Percentiles rank a stretch among this genome's conserved stretches.
Conservation (phyloP, 192 early-diverging fungal genomes). For the Gryganskiella cystojenkinii region DNA sequence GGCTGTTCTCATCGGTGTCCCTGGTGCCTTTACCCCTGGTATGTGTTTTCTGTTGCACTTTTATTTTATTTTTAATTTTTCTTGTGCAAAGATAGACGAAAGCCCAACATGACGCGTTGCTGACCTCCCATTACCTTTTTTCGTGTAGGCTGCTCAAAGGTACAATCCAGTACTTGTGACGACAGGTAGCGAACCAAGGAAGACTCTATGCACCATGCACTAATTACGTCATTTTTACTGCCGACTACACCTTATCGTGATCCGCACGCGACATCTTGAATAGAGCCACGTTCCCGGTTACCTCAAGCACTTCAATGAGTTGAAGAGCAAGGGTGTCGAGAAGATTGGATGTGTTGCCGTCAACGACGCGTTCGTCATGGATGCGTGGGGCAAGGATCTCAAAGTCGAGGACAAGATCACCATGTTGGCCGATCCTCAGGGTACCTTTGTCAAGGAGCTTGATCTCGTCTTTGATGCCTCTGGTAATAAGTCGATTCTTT, state of each 20-base stretch:
- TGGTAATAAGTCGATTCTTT: constrained; percentile 23
- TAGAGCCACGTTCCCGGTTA: constrained; percentile 65
- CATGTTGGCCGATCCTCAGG: constrained; percentile 65
- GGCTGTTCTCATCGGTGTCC: constrained; percentile 56
- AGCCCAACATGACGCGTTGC: too few species aligned
- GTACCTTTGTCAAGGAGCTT: constrained; percentile 61
- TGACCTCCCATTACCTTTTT: neutral
- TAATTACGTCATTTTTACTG: too few species aligned
- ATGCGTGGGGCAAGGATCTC: constrained; percentile 60
- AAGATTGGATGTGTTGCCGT: constrained; percentile 58
- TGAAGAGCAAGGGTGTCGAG: constrained; percentile 65
- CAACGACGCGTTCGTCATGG: constrained; percentile 66
- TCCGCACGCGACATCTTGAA: too few species aligned
- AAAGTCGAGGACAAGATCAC: constrained; percentile 57
- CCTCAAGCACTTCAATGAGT: constrained; percentile 53
- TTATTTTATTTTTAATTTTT: neutral
- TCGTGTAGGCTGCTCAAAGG: constrained; percentile 35
- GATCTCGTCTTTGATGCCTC: constrained; percentile 68
- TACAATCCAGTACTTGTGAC: neutral
- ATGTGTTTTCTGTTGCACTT: neutral
- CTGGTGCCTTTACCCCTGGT: constrained; percentile 55
- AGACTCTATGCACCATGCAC: too few species aligned
- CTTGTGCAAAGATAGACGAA: too few species aligned
- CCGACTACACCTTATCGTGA: too few species aligned
- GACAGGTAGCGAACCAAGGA: neutral